Percentiles rank a stretch among this genome's conserved stretches.
Conservation (phyloP, 2,329 filamentous ascomycete species). For the Incumbomyces lentus region DNA sequence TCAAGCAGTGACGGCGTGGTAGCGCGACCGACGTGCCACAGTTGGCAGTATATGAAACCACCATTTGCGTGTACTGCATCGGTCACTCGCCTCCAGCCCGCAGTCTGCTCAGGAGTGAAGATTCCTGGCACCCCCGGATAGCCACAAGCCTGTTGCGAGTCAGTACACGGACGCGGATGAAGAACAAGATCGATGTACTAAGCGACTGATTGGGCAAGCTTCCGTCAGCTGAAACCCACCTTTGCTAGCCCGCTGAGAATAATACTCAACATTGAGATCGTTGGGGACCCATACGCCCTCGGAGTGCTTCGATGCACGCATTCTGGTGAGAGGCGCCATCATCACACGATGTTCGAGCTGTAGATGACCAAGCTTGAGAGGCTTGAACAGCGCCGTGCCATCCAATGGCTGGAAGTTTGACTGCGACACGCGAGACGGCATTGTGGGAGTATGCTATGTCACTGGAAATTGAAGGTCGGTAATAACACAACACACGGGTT, state of each 20-base stretch:
- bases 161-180: too few relatives aligned
- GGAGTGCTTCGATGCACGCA: conserved; percentile 35
- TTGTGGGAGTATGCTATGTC: background rate
- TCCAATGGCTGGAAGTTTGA: conserved; percentile 22
- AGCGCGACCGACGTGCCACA: conserved; percentile 39
- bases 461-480: too few relatives aligned
- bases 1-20: conserved; percentile 34
- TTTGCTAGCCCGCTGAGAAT: conserved; percentile 27
- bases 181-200: background rate
- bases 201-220: background rate
- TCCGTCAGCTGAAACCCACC: background rate
- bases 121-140: conserved; percentile 13
- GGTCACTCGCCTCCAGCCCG: conserved; percentile 42
- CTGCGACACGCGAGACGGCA: background rate
- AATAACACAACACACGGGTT: too few relatives aligned
- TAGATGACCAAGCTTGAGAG: conserved; percentile 34
- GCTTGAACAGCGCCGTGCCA: conserved; percentile 29
- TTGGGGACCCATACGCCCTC: conserved; percentile 27
- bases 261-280: conserved; percentile 30
- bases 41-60: conserved; percentile 34
- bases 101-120: conserved; percentile 29
- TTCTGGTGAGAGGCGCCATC: conserved; percentile 45
- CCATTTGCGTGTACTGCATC: conserved; percentile 43
- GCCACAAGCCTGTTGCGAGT: conserved; percentile 2
- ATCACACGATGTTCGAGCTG: conserved; percentile 43